phyloP scores from a whole-genome alignment of 257 asterid genomes.

The Petunia secreta region DNA sequence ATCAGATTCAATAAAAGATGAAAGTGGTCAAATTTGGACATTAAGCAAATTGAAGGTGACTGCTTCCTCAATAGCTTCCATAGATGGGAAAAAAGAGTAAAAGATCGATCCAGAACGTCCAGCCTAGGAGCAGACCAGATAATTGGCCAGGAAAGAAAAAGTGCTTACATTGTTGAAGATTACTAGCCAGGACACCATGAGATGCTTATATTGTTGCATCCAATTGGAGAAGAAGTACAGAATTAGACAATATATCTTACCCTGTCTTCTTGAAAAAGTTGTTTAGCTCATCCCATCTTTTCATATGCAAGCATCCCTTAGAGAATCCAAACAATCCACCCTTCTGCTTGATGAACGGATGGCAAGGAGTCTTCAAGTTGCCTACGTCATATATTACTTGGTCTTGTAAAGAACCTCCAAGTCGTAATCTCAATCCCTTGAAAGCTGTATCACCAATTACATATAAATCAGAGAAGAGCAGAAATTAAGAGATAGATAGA shows the following conservation, averaged over 20 bases:
- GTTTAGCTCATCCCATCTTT: conserved; percentile 94
- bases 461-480: conserved; percentile 9
- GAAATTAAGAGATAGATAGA: neutral
- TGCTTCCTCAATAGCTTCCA: neutral
- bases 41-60: neutral
- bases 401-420: conserved; percentile 98
- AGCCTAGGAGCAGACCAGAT: neutral
- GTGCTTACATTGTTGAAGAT: neutral
- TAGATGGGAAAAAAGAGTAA: neutral
- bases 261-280: conserved; percentile 74
- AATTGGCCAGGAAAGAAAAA: neutral
- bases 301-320: conserved; percentile 78
- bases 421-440: conserved; percentile 72
- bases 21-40: conserved; percentile 9
- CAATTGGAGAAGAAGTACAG: neutral
- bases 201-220: neutral
- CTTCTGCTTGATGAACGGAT: conserved; percentile 56
- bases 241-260: conserved; percentile 42
- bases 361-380: conserved; percentile 55
- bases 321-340: conserved; percentile 92
- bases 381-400: conserved; percentile 79
- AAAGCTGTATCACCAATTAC: conserved; percentile 59
- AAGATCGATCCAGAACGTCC: neutral
- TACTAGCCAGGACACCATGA: neutral
- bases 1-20: neutral